Evolutionary conservation across 2,329 filamentous ascomycete genomes (phyloP), one percentile per base, ranked within the genome.

Genomic region (Stemphylium beticola): DNA sequence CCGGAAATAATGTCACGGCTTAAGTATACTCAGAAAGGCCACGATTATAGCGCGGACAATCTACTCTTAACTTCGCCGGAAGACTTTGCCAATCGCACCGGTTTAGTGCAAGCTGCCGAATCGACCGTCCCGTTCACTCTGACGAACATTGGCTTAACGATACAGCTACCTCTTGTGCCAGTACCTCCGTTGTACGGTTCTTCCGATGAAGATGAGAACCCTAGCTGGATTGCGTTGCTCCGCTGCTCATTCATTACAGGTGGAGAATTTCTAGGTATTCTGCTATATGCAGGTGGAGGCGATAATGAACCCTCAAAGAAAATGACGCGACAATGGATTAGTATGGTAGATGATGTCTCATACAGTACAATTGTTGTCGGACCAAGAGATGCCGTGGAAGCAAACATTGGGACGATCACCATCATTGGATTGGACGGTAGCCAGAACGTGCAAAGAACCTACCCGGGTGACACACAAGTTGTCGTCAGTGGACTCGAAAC

Each of bases 11-110:
- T 26, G 4, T 2, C 4, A 4, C 4, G 20, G 2, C 31, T 17
- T 0, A n/a, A n/a, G n/a, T n/a, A n/a, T n/a, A n/a, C n/a, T n/a
- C n/a, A n/a, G n/a, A n/a, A n/a, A n/a, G n/a, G n/a, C n/a, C n/a
- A n/a, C n/a, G n/a, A n/a, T n/a, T 29, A 2, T 8, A 12, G 6
- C 12, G 1, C 38, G 4, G 39, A n/a, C 4, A 22, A 22, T 3
- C 6, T 50, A 22, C 18, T 50, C 22, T 39, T 39, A 15, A 24
- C 9, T 4, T 50, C 39, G 14, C 48, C 48, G 7, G 10, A 22
- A 5, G 15, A 38, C 17, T 50, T 50, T 10, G 8, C 2, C 17
- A 31, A 18, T 12, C 44, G 48, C n/a, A 39, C 15, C 9, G 2
- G 11, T 6, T 15, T 50, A 15, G 2, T 20, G 8, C 5, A n/a